Evolutionary conservation across 2,329 filamentous ascomycete species (phyloP).

Genomic region (Malbranchea zuffiana): DNA sequence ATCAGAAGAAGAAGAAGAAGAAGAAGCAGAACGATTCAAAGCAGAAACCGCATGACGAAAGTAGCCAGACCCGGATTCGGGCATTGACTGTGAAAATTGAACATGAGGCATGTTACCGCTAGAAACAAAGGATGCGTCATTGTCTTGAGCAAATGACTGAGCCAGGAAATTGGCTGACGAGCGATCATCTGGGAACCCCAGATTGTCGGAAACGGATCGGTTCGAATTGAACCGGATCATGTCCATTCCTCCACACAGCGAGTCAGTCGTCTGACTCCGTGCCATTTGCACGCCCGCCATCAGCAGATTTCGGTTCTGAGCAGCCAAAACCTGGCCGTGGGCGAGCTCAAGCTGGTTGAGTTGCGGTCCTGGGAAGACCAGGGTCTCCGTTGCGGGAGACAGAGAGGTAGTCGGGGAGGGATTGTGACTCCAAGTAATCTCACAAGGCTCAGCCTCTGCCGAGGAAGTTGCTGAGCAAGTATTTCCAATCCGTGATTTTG

Average conservation of each 20-base stretch:
- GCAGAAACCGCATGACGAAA: constrained; percentile 22
- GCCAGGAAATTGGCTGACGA: constrained; percentile 21
- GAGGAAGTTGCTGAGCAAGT: too few species aligned
- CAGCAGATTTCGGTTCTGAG: constrained; percentile 2
- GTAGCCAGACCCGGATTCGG: constrained; percentile 23
- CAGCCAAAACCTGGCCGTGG: too few species aligned
- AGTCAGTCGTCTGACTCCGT: constrained; percentile 37
- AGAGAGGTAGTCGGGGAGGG: too few species aligned
- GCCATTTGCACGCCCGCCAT: constrained; percentile 31
- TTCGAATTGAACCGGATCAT: constrained; percentile 37
- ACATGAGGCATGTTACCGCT: constrained; percentile 22
- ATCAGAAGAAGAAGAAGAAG: constrained; percentile 22
- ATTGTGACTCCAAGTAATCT: too few species aligned
- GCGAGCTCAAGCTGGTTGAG: too few species aligned
- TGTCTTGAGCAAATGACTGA: constrained; percentile 19
- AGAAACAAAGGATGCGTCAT: constrained; percentile 21
- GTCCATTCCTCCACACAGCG: constrained; percentile 33
- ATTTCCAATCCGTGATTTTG: too few species aligned
- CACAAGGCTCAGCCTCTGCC: too few species aligned
- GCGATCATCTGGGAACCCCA: constrained; percentile 16
- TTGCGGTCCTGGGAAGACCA: too few species aligned
- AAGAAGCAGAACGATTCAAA: constrained; percentile 20
- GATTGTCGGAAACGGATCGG: constrained; percentile 22
- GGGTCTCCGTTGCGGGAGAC: too few species aligned
- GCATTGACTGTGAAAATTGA: constrained; percentile 22